Base-by-base conservation (phyloP, 306 rosid genomes). In the Dryas alaskensis region DNA sequence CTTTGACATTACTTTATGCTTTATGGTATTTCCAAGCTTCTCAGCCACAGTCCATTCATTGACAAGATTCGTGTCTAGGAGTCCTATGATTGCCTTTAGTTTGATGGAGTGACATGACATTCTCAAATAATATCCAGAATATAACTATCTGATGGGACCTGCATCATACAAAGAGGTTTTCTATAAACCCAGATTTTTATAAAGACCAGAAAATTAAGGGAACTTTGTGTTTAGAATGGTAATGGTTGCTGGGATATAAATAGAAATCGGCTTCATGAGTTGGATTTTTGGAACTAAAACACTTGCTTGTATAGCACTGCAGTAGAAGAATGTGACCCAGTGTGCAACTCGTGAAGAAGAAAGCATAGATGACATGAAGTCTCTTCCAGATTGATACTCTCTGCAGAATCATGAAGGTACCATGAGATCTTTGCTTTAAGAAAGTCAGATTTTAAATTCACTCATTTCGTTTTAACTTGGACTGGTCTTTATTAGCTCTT, bases 1-100 rank as follows among this genome's bases (percentile, higher is more conserved):
- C 40, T 42, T 67, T 72, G 11, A 74, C 79, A 69, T 69, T 84
- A 68, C 70, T 80, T 82, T 85, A 31, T 77, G 86, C 83, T 75
- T 85, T 77, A 70, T 48, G 25, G 72, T 51, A 77, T 80, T 83
- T 31, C 85, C 89, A 60, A 81, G 89, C 76, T 85, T 88, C 83
- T 88, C 86, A 7, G 92, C 85, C 76, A 81, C 86, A 76, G 81
- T 80, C 89, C 89, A 83, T 83, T 85, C 89, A 62, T 87, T 83
- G 72, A 76, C 92, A 73, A 86, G 68, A 62, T 81, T 83, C n/a
- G 87, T 84, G 77, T 83, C 86, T 67, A 88, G 69, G 60, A 81
- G 86, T 78, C 82, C 87, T 53, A 77, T 85, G 70, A 88, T 79
- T 72, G 84, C 68, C 89, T 80, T 85, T 85, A 42, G 92, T 85